Base-by-base conservation (phyloP, 257 asterid species). In the Dorcoceras hygrometricum region DNA sequence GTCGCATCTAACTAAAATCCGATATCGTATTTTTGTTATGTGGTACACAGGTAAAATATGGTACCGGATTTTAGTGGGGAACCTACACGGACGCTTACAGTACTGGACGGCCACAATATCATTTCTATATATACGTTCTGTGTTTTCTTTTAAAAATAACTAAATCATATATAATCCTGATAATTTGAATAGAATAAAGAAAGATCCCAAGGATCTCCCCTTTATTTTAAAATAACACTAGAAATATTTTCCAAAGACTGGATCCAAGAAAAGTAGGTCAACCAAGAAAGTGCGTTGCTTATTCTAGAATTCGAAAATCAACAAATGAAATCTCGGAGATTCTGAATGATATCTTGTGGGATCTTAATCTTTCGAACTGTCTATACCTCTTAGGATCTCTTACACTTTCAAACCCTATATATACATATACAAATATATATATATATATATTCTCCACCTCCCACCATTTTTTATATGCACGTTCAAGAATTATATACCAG, bases 301-400 rank as follows among this genome's bases (percentile, higher is more conserved):
- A 72, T 76, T 79, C 59, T 69, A 29, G 24, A 72, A 79, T 76
- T 79, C 43, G 70, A 76, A 73, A 55, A 79, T 76, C 75, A 76
- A 53, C 32, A 7, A 46, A 59, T 23, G 34, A 65, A 57, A 79
- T 75, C 76, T 10, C 72, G 59, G 36, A 79, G 83, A 79, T 79
- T 73, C 75, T 72, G 58, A 65, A 67, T 58, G 55, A 78, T 79
- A 78, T 78, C 70, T 75, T 69, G 61, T 57, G 72, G 66, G 75
- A 78, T 78, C 66, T 58, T 75, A 23, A 65, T 76, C 77, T 77
- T 73, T 57, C 75, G 73, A 79, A 75, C 79, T 79, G 75, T 75
- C 76, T 18, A 76, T 50, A 79, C 70, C 77, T 73, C 67, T 70
- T 11, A 62, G 67, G 61, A 79, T 79, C 80, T 61, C 66, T 59